Conservation (phyloP, 345 rosid species). For the Turritis glabra region DNA sequence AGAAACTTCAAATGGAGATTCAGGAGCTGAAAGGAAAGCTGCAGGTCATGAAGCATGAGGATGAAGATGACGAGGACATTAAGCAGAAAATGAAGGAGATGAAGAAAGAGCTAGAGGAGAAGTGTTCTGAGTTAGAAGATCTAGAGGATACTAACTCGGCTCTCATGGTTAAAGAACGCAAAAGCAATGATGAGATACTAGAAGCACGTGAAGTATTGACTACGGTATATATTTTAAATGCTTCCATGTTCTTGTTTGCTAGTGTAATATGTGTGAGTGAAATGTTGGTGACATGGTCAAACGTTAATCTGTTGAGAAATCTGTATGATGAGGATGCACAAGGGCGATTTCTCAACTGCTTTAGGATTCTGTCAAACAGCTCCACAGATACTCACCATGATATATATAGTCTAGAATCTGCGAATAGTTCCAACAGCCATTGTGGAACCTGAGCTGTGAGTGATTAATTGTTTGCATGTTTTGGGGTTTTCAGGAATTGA, state of each 20-base stretch:
- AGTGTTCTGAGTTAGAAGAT: constrained; percentile 49
- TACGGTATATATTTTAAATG: constrained; percentile 31
- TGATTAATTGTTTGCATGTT: background rate
- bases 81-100: constrained; percentile 68
- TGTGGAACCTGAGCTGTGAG: background rate
- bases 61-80: constrained; percentile 67
- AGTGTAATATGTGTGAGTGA: constrained; percentile 1
- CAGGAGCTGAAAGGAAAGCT: constrained; percentile 80
- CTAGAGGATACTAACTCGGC: constrained; percentile 16
- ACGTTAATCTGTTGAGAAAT: background rate
- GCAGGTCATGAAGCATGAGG: constrained; percentile 73
- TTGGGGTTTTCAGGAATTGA: constrained; percentile 48
- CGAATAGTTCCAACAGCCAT: background rate
- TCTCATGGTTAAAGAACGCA: constrained; percentile 42
- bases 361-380: background rate
- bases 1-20: constrained; percentile 86
- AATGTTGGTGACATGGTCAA: constrained; percentile 8
- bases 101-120: constrained; percentile 57
- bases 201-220: constrained; percentile 40
- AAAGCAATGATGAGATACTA: constrained; percentile 47
- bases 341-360: background rate
- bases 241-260: constrained; percentile 5
- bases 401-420: constrained; percentile 2
- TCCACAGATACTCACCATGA: background rate
- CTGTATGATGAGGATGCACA: constrained; percentile 1